Percentiles rank a stretch among this genome's conserved stretches.
Conservation (phyloP, 306 rosid genomes). For the Pachyrhizus erosus region DNA sequence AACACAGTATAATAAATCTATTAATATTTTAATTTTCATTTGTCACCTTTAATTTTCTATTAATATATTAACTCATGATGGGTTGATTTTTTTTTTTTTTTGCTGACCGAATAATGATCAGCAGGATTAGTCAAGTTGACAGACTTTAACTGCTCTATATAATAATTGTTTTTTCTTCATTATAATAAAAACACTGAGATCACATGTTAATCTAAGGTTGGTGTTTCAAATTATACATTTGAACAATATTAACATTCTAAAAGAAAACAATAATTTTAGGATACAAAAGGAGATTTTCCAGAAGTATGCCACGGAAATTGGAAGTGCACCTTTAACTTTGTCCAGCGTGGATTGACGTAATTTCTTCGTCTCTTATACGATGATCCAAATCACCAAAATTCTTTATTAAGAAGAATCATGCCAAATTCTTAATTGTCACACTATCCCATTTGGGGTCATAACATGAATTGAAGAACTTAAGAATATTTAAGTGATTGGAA, state of each 20-base stretch:
- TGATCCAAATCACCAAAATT: slow-evolving; percentile 27
- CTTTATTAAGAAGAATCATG: too few relatives aligned
- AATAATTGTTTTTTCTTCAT: not conserved
- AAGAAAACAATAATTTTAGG: slow-evolving; percentile 25
- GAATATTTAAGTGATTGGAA: not conserved
- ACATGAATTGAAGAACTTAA: slow-evolving; percentile 4
- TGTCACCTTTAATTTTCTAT: too few relatives aligned
- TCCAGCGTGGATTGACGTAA: not conserved
- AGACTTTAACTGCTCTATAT: too few relatives aligned
- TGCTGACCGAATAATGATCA: too few relatives aligned
- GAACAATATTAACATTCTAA: slow-evolving; percentile 10
- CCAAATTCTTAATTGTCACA: too few relatives aligned
- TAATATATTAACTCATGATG: too few relatives aligned
- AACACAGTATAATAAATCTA: too few relatives aligned
- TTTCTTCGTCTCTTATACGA: slow-evolving; percentile 26
- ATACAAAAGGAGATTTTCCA: slow-evolving; percentile 21
- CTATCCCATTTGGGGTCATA: slow-evolving; percentile 29
- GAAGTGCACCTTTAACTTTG: slow-evolving; percentile 18
- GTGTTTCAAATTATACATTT: not conserved
- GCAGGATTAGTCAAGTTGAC: too few relatives aligned
- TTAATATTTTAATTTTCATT: too few relatives aligned
- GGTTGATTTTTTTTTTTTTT: too few relatives aligned
- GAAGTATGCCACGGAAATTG: slow-evolving; percentile 1
- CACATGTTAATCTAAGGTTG: not conserved
- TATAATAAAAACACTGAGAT: not conserved